Base-by-base conservation (phyloP, 345 rosid species). In the Cardamine chenopodiifolia region DNA sequence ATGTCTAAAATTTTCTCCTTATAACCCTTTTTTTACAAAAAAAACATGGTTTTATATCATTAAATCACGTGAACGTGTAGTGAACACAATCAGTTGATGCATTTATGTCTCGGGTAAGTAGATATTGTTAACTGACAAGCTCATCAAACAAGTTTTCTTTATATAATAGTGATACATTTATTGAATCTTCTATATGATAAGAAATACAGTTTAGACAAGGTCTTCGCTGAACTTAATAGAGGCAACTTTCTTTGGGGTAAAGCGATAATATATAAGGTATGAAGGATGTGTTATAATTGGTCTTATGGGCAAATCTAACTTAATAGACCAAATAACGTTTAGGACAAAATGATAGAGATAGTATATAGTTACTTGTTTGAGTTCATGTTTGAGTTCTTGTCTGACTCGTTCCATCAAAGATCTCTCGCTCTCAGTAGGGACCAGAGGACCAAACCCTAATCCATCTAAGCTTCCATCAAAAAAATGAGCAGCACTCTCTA, bases 391-490 rank as follows among this genome's bases (percentile, higher is more conserved):
- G 63, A 95, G 74, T 62, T 95, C 99, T 56, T 87, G 97, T 80
- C 98, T 88, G 35, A 95, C 98, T 9, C 98, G 88, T 79, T 95
- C 99, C 97, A 95, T 92, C 74, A 95, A 79, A 39, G 99, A 92
- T 74, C 96, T 88, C 73, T 95, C 99, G 5, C 86, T 92, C 79
- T 95, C 99, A 5, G 98, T 95, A 4, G 98, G 98, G 25, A 92
- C 78, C 1, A 95, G 88, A 42, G 97, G 97, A 67, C 99, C 98
- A 29, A 95, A 95, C 50, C 97, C 99, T 86, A 92, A 72, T 5
- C 68, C 77, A 71, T 77, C 80, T 81, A 92, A 58, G 78, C 83
- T 82, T 80, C 87, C 94, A 74, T 89, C 99, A 69, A 83, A 89
- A 85, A 90, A 66, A 79, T 84, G 84, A 62, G 89, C 82, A 73